phyloP scores from a whole-genome alignment of 305 asterid genomes.

The Solanum chacoense region DNA sequence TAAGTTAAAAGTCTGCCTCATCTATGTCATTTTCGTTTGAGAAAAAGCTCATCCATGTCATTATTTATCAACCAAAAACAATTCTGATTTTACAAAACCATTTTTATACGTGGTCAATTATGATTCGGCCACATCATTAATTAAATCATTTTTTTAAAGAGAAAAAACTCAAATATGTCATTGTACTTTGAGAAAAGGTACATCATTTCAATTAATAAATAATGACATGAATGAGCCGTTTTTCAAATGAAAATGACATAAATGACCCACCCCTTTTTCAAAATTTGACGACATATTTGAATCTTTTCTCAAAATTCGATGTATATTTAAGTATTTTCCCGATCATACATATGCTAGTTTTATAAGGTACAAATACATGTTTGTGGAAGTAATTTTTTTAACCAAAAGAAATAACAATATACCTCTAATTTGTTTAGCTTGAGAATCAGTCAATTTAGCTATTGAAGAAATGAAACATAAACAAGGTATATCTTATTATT shows the following conservation, averaged over 20 bases:
- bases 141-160: not conserved
- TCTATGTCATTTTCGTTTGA: not conserved
- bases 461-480: not conserved
- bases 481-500: not conserved
- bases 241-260: not conserved
- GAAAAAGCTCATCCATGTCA: not conserved
- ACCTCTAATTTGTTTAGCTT: constrained; percentile 30
- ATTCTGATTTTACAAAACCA: not conserved
- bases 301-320: no score
- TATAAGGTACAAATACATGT: not conserved
- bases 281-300: not conserved
- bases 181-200: not conserved
- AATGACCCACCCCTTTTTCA: not conserved
- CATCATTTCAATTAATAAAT: no score
- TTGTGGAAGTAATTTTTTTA: not conserved
- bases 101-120: not conserved
- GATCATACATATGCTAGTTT: not conserved
- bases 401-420: not conserved
- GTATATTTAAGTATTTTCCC: not conserved
- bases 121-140: not conserved
- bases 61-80: no score
- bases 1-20: not conserved
- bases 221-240: no score
- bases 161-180: not conserved
- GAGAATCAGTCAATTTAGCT: no score